Conservation (phyloP, 108 stramenopile genomes). For the Cyclotella sp. region DNA sequence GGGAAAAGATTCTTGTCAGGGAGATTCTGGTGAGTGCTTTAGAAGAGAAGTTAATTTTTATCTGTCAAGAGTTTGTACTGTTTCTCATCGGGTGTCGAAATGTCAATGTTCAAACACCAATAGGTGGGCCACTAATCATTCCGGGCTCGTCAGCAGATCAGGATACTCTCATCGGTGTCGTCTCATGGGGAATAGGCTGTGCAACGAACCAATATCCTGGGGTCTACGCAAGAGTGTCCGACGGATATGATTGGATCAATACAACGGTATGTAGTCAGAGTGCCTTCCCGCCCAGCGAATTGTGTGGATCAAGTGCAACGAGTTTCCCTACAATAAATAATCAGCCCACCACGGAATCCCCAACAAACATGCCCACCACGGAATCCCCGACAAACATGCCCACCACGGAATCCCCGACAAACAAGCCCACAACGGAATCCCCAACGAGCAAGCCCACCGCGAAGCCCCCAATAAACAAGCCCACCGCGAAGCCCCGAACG, state of each 20-base stretch:
- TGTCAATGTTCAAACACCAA: neutral
- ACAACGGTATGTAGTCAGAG: constrained; percentile 29
- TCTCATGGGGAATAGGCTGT: constrained; percentile 33
- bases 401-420: neutral
- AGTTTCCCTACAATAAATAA: too few species aligned
- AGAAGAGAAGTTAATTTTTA: neutral
- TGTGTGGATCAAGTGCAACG: neutral
- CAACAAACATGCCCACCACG: neutral
- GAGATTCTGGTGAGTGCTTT: constrained; percentile 20
- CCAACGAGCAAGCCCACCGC: neutral
- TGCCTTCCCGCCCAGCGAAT: neutral
- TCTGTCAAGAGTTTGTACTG: neutral
- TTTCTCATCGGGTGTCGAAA: neutral
- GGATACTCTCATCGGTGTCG: constrained; percentile 48
- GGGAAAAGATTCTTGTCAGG: constrained; percentile 24
- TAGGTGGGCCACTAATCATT: constrained; percentile 24
- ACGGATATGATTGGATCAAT: constrained; percentile 32
- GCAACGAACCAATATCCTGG: constrained; percentile 18
- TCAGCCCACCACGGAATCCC: neutral
- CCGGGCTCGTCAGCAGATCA: constrained; percentile 17
- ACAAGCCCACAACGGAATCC: neutral
- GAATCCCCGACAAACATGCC: neutral
- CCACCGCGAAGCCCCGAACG: too few species aligned
- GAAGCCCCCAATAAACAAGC: neutral
- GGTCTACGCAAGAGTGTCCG: constrained; percentile 48